Evolutionary conservation across 257 asterid species (phyloP).

Genomic region (Coffea canephora): DNA sequence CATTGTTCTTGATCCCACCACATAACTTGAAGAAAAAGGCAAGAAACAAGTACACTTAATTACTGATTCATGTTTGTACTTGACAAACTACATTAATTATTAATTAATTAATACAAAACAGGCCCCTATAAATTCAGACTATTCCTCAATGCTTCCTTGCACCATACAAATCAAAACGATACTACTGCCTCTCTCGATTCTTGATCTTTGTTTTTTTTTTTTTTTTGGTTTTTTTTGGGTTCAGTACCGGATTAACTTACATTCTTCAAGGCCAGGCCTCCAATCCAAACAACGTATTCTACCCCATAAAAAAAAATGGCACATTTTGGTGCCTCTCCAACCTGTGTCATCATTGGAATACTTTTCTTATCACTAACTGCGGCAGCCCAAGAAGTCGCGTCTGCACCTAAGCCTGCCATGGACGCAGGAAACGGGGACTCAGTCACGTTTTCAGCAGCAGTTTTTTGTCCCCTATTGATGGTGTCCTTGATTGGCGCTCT

Average conservation of each 20-base stretch:
- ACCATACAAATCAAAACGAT: neutral
- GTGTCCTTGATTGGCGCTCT: conserved; percentile 6
- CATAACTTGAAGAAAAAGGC: no score
- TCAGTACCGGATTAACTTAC: no score
- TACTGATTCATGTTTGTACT: no score
- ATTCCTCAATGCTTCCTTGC: neutral
- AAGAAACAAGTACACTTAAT: no score
- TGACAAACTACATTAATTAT: no score
- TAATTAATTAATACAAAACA: neutral
- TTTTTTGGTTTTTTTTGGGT: neutral
- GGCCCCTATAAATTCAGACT: conserved; percentile 6
- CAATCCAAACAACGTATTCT: no score
- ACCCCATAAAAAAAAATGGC: conserved; percentile 6
- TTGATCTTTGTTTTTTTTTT: neutral
- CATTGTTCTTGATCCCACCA: no score
- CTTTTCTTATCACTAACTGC: neutral
- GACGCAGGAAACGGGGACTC: conserved; percentile 19
- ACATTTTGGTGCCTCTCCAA: conserved; percentile 5
- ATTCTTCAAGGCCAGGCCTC: no score
- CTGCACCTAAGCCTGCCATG: conserved; percentile 12
- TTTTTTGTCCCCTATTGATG: conserved; percentile 3
- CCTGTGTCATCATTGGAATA: conserved; percentile 11
- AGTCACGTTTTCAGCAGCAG: conserved; percentile 2
- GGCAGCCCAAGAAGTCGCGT: conserved; percentile 14
- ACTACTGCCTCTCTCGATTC: neutral